These are phyloP conservation scores for Kalaharituber pfeilii DNA, from an alignment of 2,329 filamentous ascomycete species.

Conservation along the genomic window DNA sequence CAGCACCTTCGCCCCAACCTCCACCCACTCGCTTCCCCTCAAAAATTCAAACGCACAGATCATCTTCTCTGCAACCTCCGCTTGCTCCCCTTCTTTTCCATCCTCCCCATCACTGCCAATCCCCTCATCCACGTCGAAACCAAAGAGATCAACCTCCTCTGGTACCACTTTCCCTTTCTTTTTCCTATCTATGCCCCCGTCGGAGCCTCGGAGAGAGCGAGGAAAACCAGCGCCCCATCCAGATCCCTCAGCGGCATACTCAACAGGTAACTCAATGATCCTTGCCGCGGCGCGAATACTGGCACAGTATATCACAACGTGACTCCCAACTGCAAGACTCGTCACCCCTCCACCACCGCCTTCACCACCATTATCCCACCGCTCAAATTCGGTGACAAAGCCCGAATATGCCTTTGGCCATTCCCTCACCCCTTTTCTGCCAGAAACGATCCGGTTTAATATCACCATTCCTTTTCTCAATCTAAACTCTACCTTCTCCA, in stretches of 20 bases:
- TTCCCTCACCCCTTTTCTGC: constrained; percentile 20
- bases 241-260: constrained; percentile 29
- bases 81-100: constrained; percentile 11
- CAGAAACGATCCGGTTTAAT: constrained; percentile 41
- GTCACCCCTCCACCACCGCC: constrained; percentile 29
- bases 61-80: constrained; percentile 12
- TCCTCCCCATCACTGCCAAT: constrained; percentile 25
- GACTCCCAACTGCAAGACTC: constrained; percentile 46
- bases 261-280: constrained; percentile 36
- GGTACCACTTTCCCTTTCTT: constrained; percentile 22
- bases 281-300: constrained; percentile 70
- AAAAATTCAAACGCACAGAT: constrained; percentile 16
- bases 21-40: constrained; percentile 20
- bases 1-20: constrained; percentile 19
- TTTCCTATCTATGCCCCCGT: constrained; percentile 20
- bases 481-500: constrained; percentile 19
- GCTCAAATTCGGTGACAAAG: constrained; percentile 53
- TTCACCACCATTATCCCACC: constrained; percentile 31
- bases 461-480: constrained; percentile 71
- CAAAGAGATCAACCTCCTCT: constrained; percentile 41
- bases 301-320: constrained; percentile 70
- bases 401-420: constrained; percentile 49
- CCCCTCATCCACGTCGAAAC: constrained; percentile 35
- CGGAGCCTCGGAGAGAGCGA: constrained; percentile 20
- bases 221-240: constrained; percentile 19